Conservation (phyloP, 768 basidiomycete species). For the Lentinula sp. region DNA sequence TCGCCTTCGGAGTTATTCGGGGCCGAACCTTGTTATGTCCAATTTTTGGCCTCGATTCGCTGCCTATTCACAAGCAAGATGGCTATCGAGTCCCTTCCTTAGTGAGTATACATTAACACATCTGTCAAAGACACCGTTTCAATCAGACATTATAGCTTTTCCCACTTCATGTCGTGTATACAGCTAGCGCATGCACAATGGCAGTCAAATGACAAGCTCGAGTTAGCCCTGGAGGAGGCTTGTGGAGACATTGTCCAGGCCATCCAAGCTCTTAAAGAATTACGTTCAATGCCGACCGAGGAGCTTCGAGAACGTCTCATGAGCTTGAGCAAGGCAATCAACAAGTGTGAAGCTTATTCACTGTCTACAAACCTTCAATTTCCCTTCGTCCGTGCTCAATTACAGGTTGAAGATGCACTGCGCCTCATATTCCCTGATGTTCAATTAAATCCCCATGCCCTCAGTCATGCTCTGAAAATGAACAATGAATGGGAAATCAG, state of each 20-base stretch:
- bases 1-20: constrained; percentile 1
- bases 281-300: not conserved
- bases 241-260: constrained; percentile 6
- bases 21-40: not conserved
- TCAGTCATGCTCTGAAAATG: not conserved
- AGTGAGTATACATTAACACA: not conserved
- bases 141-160: not conserved
- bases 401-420: constrained; percentile 9
- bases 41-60: constrained; percentile 1
- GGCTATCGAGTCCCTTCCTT: constrained; percentile 5
- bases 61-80: constrained; percentile 6
- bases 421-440: not conserved
- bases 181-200: not conserved
- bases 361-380: not conserved
- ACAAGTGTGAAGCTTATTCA: constrained; percentile 7
- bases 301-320: constrained; percentile 7
- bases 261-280: constrained; percentile 10
- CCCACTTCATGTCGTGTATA: not conserved
- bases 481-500: not conserved
- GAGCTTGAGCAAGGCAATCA: not conserved
- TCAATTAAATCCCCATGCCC: not conserved
- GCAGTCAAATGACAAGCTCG: not conserved
- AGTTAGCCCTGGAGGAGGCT: not conserved
- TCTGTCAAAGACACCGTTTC: not conserved
- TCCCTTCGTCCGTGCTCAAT: constrained; percentile 9